phyloP scores from a whole-genome alignment of 345 rosid genomes.

The Psidium friedrichsthalianum region DNA sequence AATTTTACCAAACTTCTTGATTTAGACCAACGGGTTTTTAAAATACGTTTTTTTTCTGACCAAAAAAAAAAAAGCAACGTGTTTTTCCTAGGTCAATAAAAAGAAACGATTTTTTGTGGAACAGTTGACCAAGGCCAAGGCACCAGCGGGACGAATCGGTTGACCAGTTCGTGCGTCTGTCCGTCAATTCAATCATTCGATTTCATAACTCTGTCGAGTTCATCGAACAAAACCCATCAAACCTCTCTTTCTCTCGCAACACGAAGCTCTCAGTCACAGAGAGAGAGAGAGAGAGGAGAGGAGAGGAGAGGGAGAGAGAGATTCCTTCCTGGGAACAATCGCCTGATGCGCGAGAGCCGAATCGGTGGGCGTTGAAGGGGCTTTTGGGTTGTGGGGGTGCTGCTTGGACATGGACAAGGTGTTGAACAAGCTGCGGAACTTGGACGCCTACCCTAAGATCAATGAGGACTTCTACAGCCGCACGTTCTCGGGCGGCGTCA shows the following conservation, averaged over 20 bases:
- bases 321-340: background rate
- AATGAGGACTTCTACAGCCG: constrained; percentile 88
- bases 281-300: too few species aligned
- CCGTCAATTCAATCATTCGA: background rate
- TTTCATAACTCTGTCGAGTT: background rate
- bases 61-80: background rate
- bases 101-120: background rate
- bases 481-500: constrained; percentile 75
- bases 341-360: background rate
- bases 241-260: background rate
- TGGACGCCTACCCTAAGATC: constrained; percentile 86
- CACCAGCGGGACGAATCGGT: background rate
- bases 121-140: background rate
- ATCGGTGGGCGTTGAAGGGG: background rate
- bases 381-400: background rate
- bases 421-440: constrained; percentile 41
- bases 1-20: background rate
- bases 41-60: too few species aligned
- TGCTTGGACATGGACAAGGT: constrained; percentile 24
- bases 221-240: background rate
- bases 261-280: background rate
- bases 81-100: background rate
- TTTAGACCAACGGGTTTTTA: too few species aligned
- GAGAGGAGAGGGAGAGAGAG: too few species aligned
- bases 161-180: background rate